Evolutionary conservation across 768 basidiomycete genomes (phyloP).

Genomic region (Rhodotorula toruloides): DNA sequence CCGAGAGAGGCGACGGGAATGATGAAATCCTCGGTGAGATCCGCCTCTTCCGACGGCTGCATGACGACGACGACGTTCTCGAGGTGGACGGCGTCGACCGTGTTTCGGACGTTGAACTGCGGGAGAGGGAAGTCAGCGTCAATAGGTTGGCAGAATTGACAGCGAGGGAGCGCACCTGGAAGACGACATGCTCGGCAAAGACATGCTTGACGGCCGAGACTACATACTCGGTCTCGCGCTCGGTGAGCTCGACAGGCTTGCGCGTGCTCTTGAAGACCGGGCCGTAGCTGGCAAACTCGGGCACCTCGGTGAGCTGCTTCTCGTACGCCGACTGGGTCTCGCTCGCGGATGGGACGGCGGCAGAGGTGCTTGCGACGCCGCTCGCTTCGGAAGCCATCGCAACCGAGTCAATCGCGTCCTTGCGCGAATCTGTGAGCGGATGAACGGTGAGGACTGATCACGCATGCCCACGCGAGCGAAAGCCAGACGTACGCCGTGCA

Average conservation of each 20-base stretch:
- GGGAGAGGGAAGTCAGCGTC: not conserved
- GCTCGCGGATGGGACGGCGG: slow-evolving; percentile 67
- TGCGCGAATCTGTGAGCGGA: slow-evolving; percentile 25
- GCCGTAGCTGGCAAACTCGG: slow-evolving; percentile 80
- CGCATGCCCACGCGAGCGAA: too few relatives aligned
- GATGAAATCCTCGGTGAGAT: slow-evolving; percentile 86
- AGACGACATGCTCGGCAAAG: slow-evolving; percentile 89
- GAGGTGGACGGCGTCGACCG: slow-evolving; percentile 86
- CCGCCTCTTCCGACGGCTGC: slow-evolving; percentile 69
- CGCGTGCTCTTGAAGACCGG: slow-evolving; percentile 76
- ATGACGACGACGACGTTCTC: slow-evolving; percentile 92
- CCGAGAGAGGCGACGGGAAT: slow-evolving; percentile 71
- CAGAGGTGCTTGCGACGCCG: slow-evolving; percentile 56
- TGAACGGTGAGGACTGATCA: not conserved
- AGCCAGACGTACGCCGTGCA: slow-evolving; percentile 68
- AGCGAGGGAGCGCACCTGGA: slow-evolving; percentile 56
- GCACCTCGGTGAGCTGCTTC: slow-evolving; percentile 75
- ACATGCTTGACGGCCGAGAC: slow-evolving; percentile 95
- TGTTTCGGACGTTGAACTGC: slow-evolving; percentile 96
- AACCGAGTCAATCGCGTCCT: slow-evolving; percentile 56
- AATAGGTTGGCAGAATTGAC: slow-evolving; percentile 50
- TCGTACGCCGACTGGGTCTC: slow-evolving; percentile 83
- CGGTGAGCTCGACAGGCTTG: slow-evolving; percentile 77
- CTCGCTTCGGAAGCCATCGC: slow-evolving; percentile 52
- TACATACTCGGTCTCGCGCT: slow-evolving; percentile 96